These are phyloP conservation scores for Tulasnella sp. DNA, from an alignment of 768 basidiomycete species.

Conservation along the genomic window DNA sequence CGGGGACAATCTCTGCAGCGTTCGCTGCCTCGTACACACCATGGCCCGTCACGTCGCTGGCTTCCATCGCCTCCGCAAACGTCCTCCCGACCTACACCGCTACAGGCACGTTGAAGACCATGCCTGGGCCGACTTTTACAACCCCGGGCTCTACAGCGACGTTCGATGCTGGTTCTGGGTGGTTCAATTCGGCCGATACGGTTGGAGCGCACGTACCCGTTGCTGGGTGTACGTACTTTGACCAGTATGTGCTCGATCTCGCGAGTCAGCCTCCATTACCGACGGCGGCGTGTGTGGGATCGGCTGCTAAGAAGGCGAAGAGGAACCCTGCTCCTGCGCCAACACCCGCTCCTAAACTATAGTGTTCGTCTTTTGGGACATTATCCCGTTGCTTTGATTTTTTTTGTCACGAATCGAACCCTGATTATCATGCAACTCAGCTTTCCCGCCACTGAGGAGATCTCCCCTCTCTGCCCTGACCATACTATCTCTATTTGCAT, in stretches of 20 bases:
- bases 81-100: conserved; percentile 55
- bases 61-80: conserved; percentile 31
- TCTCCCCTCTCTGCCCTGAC: too few relatives aligned
- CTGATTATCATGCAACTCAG: too few relatives aligned
- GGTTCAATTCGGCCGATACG: conserved; percentile 45
- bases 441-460: too few relatives aligned
- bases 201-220: conserved; percentile 45
- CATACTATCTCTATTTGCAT: too few relatives aligned
- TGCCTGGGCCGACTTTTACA: conserved; percentile 46
- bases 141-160: conserved; percentile 28
- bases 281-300: neutral
- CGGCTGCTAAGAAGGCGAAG: neutral
- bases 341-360: neutral
- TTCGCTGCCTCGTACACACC: conserved; percentile 33
- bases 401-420: too few relatives aligned
- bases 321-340: neutral
- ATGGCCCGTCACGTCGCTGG: conserved; percentile 46
- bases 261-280: neutral
- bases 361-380: too few relatives aligned
- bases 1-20: conserved; percentile 35
- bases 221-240: conserved; percentile 52
- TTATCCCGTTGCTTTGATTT: too few relatives aligned
- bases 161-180: conserved; percentile 41
- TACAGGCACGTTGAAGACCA: conserved; percentile 45
- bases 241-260: conserved; percentile 45